These are phyloP conservation scores for Begonia fuchsioides DNA, from an alignment of 306 rosid genomes.

Conservation along the genomic window DNA sequence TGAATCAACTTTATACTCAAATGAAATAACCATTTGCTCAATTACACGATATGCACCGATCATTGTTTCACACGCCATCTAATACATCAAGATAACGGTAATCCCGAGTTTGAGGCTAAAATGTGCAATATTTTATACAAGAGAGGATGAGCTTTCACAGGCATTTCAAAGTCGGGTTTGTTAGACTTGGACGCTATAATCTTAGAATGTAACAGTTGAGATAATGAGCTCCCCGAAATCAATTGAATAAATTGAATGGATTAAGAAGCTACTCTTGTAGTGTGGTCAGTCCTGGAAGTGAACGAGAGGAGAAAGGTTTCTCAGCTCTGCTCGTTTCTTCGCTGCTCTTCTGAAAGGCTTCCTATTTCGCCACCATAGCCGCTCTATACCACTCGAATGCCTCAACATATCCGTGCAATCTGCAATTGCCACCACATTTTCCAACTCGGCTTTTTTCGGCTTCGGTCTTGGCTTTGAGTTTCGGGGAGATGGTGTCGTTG, in stretches of 20 bases:
- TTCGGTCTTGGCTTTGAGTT: slow-evolving; percentile 46
- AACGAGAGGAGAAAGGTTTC: slow-evolving; percentile 38
- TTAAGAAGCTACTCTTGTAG: slow-evolving; percentile 15
- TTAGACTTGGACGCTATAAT: no score
- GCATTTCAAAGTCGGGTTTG: no score
- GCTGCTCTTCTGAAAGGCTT: slow-evolving; percentile 78
- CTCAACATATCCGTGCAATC: slow-evolving; percentile 19
- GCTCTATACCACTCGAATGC: slow-evolving; percentile 37
- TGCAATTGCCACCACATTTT: slow-evolving; percentile 11
- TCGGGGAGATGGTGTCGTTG: slow-evolving; percentile 73
- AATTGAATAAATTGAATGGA: slow-evolving; percentile 60
- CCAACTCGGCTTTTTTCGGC: slow-evolving; percentile 22
- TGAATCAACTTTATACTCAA: no score
- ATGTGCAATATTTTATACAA: no score
- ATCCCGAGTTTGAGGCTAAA: no score
- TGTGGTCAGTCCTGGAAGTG: slow-evolving; percentile 19
- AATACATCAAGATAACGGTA: no score
- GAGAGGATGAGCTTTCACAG: no score
- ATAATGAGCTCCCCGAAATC: slow-evolving; percentile 15
- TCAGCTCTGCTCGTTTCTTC: slow-evolving; percentile 52
- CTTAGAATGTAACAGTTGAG: no score
- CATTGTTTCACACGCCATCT: no score
- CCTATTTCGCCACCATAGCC: slow-evolving; percentile 69
- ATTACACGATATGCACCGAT: no score
- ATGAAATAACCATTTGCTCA: no score